Percentiles rank a stretch among this genome's conserved stretches.
Evolutionary conservation across 2,329 filamentous ascomycete genomes (phyloP).

Genomic region (Chalaropsis ovoidea): DNA sequence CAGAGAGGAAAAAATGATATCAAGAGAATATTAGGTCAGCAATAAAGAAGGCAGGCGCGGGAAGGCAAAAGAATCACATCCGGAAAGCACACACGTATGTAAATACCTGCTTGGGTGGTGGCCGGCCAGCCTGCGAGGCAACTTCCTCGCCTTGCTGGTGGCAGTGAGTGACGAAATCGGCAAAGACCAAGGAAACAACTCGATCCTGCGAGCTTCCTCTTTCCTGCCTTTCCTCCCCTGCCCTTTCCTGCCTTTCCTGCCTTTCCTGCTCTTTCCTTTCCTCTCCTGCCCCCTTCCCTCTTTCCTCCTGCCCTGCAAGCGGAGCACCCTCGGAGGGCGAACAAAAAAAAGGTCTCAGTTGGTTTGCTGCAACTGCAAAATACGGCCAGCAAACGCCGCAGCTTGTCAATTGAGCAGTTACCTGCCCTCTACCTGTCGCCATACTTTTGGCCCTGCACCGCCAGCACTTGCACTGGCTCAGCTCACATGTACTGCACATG

Average conservation of each 20-base stretch:
- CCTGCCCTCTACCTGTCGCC: background rate
- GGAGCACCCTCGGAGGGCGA: background rate
- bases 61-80: background rate
- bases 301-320: background rate
- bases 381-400: background rate
- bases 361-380: constrained; percentile 1
- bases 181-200: constrained; percentile 6
- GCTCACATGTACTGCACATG: background rate
- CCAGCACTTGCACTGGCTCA: constrained; percentile 1
- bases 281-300: background rate
- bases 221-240: background rate
- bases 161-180: constrained; percentile 13
- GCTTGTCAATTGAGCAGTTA: background rate
- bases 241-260: background rate
- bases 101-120: background rate
- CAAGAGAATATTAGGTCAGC: background rate
- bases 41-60: constrained; percentile 1
- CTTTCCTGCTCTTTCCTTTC: background rate
- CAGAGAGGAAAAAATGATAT: background rate
- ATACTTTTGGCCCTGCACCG: constrained; percentile 12
- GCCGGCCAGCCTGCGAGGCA: background rate
- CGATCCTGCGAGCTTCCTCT: constrained; percentile 8
- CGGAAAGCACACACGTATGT: constrained; percentile 8
- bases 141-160: background rate
- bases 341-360: background rate